Percentiles rank a stretch among this genome's conserved stretches.
Conservation (phyloP, 805 yeast species). For the Saturnispora saitoi region DNA sequence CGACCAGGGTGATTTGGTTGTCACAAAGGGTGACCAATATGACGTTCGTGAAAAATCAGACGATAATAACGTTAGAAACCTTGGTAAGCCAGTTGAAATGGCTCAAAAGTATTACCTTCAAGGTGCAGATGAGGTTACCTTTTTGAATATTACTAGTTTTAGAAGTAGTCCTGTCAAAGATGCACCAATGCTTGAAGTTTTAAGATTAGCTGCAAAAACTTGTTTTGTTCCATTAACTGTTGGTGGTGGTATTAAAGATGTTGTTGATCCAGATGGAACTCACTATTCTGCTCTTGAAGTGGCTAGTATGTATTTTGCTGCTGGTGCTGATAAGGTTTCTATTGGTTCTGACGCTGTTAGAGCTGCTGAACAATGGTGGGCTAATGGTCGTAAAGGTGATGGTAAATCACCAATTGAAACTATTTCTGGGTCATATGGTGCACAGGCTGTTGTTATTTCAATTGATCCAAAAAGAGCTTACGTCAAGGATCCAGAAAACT, state of each 20-base stretch:
- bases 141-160: slow-evolving; percentile 90
- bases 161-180: slow-evolving; percentile 89
- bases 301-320: slow-evolving; percentile 83
- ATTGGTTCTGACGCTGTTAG: slow-evolving; percentile 96
- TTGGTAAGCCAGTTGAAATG: slow-evolving; percentile 93
- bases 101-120: slow-evolving; percentile 86
- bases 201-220: slow-evolving; percentile 73
- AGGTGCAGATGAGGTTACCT: slow-evolving; percentile 97
- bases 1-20: slow-evolving; percentile 91
- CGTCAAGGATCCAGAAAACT: slow-evolving; percentile 50
- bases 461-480: slow-evolving; percentile 94
- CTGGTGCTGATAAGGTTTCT: slow-evolving; percentile 97
- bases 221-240: slow-evolving; percentile 96
- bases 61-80: slow-evolving; percentile 64
- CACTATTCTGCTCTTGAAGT: slow-evolving; percentile 78
- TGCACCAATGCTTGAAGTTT: slow-evolving; percentile 91
- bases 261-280: slow-evolving; percentile 78
- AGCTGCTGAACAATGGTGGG: slow-evolving; percentile 79
- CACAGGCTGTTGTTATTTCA: slow-evolving; percentile 94
- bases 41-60: slow-evolving; percentile 78
- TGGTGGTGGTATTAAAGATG: slow-evolving; percentile 96
- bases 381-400: slow-evolving; percentile 43
- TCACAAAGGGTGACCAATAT: slow-evolving; percentile 97
- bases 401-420: slow-evolving; percentile 91
- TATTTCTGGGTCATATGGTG: slow-evolving; percentile 85